Conservation (phyloP, 1,284 basidiomycete genomes). For the Ustilago vetiveriae region DNA sequence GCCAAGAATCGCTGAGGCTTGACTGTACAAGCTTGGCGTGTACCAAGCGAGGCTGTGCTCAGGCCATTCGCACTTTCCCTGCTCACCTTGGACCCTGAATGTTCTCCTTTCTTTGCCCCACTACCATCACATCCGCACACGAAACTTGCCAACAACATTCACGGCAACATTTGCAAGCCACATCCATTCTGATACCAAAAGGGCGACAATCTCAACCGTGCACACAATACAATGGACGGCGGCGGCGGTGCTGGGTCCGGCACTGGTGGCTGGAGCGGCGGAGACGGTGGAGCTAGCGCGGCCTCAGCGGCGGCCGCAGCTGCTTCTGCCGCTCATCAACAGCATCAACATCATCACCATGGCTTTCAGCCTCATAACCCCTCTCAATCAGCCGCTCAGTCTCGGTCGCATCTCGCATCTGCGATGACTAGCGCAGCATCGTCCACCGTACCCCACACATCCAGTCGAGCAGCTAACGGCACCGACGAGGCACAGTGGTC, state of each 20-base stretch:
- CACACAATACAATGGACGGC: too few relatives aligned
- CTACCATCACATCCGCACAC: too few relatives aligned
- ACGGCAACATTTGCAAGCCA: too few relatives aligned
- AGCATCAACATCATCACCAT: background rate
- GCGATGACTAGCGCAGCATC: slow-evolving; percentile 1
- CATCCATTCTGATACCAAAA: too few relatives aligned
- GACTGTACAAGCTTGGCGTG: background rate
- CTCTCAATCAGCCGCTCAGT: background rate
- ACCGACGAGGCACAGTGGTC: slow-evolving; percentile 59
- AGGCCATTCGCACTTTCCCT: too few relatives aligned
- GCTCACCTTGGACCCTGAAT: too few relatives aligned
- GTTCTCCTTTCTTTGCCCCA: background rate
- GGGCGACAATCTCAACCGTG: too few relatives aligned
- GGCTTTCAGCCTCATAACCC: background rate
- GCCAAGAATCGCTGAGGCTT: too few relatives aligned
- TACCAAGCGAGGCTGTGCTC: background rate
- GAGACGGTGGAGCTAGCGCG: slow-evolving; percentile 3
- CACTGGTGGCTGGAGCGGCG: slow-evolving; percentile 1
- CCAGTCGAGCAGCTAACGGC: background rate
- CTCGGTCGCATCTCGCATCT: background rate
- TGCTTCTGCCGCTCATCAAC: slow-evolving; percentile 5
- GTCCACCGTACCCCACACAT: background rate
- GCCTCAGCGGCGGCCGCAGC: slow-evolving; percentile 9
- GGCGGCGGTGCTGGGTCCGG: slow-evolving; percentile 8
- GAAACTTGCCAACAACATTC: too few relatives aligned